Percentiles rank a stretch among this genome's conserved stretches.
phyloP scores from a whole-genome alignment of 1,284 basidiomycete species.

The Pseudozyma hubeiensis region DNA sequence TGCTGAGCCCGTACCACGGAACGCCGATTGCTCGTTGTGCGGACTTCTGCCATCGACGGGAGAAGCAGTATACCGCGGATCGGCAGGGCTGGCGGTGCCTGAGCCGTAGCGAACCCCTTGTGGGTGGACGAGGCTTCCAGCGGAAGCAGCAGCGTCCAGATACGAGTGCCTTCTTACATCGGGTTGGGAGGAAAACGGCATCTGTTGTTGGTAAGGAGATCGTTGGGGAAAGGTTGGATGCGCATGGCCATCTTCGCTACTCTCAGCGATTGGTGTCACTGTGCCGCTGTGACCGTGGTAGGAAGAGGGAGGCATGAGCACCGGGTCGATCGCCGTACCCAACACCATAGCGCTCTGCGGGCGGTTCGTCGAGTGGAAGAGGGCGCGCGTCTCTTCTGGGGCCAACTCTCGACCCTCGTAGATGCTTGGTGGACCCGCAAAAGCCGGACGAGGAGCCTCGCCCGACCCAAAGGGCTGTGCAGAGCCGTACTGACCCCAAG shows the following conservation, averaged over 20 bases:
- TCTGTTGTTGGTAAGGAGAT: slow-evolving; percentile 21
- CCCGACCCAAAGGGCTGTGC: slow-evolving; percentile 44
- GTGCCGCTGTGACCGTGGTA: slow-evolving; percentile 38
- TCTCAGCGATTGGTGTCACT: slow-evolving; percentile 38
- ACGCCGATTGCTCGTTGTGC: slow-evolving; percentile 14
- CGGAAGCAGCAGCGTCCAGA: slow-evolving; percentile 7
- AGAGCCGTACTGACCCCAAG: slow-evolving; percentile 56
- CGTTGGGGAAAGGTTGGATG: slow-evolving; percentile 6
- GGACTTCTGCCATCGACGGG: slow-evolving; percentile 19
- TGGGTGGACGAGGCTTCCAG: slow-evolving; percentile 1
- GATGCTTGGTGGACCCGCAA: slow-evolving; percentile 59
- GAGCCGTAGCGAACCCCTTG: slow-evolving; percentile 12
- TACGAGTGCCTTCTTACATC: slow-evolving; percentile 27
- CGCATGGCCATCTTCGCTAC: slow-evolving; percentile 26
- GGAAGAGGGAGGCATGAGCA: slow-evolving; percentile 27
- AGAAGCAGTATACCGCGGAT: slow-evolving; percentile 14
- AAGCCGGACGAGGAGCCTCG: slow-evolving; percentile 44
- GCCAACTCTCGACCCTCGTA: slow-evolving; percentile 50
- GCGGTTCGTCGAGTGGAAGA: slow-evolving; percentile 53
- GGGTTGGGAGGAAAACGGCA: slow-evolving; percentile 4
- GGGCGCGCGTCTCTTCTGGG: slow-evolving; percentile 45
- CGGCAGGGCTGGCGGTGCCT: slow-evolving; percentile 9
- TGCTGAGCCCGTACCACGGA: slow-evolving; percentile 21
- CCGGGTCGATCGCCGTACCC: slow-evolving; percentile 33
- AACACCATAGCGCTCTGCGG: slow-evolving; percentile 46